Base-by-base conservation (phyloP, 2,329 filamentous ascomycete species). In the Aspergillus floridensis region DNA sequence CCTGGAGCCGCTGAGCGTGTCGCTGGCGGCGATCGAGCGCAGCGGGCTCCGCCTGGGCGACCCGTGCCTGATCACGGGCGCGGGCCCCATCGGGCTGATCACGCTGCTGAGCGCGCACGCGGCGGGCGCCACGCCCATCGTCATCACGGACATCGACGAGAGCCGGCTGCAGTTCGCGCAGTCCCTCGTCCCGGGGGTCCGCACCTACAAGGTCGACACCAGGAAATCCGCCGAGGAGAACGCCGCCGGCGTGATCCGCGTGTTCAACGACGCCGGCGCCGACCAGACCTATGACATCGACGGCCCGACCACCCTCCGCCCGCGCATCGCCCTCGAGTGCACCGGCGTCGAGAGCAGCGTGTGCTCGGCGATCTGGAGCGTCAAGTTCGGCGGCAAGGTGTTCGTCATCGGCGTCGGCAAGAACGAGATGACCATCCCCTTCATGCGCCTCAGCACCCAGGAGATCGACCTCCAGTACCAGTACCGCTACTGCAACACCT, bases 391-490 rank as follows among this genome's bases (percentile, higher is more conserved):
- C 65, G 93, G 95, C 69, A 96, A 96, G 79, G 93, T 98, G 56
- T 98, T 98, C 73, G 89, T 98, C 64, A 96, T 97, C 66, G 93
- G 93, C 46, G 93, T 98, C 2, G 95, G 93, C 66, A 93, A 90
- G 83, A 93, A 95, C 75, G 91, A 97, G 81, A 95, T 98, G 81
- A 92, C 86, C 77, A 89, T 98, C 64, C 93, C 93, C 29, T 98
- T 98, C 77, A 97, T 97, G 93, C 82, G 92, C 54, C 84, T 93
- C 59, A 93, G 89, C 69, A 93, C 93, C 5, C 86, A 91, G 64
- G 95, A 98, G 80, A 90, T 98, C 68, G 93, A 98, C 77, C 82
- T 98, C 61, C 91, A 96, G 79, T 95, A 97, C 77, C 93, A 98
- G 81, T 98, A 98, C 81, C 86, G 95, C 62, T 98, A 98, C 81